Evolutionary conservation across 148 eudicot species (phyloP).

Genomic region (Fagopyrum esculentum): DNA sequence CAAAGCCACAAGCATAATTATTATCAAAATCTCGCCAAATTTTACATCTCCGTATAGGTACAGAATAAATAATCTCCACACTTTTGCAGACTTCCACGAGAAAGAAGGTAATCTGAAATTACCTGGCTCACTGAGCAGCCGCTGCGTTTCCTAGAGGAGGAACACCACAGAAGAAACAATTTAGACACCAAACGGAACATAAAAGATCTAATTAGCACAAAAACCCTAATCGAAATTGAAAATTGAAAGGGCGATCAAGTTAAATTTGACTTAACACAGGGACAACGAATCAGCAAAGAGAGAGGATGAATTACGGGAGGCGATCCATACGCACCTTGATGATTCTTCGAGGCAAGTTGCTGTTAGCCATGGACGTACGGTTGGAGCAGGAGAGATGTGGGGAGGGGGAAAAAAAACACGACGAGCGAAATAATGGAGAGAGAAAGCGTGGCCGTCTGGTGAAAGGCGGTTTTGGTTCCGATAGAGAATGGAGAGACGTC

Average conservation of each 20-base stretch:
- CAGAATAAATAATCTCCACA: no score
- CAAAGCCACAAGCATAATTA: neutral
- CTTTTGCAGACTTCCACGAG: no score
- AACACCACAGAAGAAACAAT: neutral
- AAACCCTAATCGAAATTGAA: conserved; percentile 6
- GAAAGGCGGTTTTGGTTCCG: neutral
- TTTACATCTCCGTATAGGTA: neutral
- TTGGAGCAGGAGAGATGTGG: conserved; percentile 1
- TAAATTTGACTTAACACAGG: conserved; percentile 1
- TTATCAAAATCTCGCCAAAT: neutral
- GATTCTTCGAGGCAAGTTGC: conserved; percentile 62
- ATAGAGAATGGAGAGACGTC: neutral
- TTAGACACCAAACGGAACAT: neutral
- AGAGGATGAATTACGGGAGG: neutral
- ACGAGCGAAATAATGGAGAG: conserved; percentile 12
- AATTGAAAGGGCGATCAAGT: conserved; percentile 21
- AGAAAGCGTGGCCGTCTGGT: conserved; percentile 8
- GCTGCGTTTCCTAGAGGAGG: conserved; percentile 13
- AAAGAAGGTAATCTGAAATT: neutral
- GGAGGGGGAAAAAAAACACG: neutral
- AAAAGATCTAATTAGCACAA: conserved; percentile 1
- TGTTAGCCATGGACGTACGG: conserved; percentile 44
- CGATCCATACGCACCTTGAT: conserved; percentile 45
- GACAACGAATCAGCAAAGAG: neutral
- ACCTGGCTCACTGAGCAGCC: conserved; percentile 22